Conservation (phyloP, 2,329 filamentous ascomycete genomes). For the Ustulina deusta region DNA sequence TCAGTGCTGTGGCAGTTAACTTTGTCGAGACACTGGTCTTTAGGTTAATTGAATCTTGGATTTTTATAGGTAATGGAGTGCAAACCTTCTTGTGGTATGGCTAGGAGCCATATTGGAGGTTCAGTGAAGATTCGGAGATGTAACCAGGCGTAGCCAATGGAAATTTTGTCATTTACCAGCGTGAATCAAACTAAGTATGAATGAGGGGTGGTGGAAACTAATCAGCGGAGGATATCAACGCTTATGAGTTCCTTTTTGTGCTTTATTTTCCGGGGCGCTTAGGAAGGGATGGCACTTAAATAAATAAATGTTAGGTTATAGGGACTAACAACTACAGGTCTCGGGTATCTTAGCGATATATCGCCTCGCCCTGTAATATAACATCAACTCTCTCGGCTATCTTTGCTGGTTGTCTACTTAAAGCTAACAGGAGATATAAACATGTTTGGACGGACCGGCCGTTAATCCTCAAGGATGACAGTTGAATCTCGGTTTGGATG, state of each 20-base stretch:
- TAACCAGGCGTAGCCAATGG: neutral
- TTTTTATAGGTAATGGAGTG: neutral
- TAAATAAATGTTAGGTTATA: neutral
- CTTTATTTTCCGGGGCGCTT: neutral
- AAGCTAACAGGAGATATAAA: neutral
- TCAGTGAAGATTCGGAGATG: neutral
- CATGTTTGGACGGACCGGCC: neutral
- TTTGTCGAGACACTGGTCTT: neutral
- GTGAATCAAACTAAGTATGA: neutral
- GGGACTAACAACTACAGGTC: neutral
- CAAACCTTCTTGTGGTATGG: constrained; percentile 1
- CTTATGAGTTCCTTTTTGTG: neutral
- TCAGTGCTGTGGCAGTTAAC: constrained; percentile 17
- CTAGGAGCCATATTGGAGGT: constrained; percentile 8
- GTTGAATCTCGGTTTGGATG: neutral
- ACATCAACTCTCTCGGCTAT: neutral
- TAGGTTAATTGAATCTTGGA: neutral
- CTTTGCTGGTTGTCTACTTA: neutral
- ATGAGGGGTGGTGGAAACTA: neutral
- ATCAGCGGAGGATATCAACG: neutral
- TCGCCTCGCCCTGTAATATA: neutral
- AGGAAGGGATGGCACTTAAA: neutral
- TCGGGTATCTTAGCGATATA: no score
- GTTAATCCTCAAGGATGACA: neutral
- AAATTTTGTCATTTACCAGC: neutral